Evolutionary conservation across 176 grass and related monocot species (phyloP).

Genomic region (Musa schizocarpa): DNA sequence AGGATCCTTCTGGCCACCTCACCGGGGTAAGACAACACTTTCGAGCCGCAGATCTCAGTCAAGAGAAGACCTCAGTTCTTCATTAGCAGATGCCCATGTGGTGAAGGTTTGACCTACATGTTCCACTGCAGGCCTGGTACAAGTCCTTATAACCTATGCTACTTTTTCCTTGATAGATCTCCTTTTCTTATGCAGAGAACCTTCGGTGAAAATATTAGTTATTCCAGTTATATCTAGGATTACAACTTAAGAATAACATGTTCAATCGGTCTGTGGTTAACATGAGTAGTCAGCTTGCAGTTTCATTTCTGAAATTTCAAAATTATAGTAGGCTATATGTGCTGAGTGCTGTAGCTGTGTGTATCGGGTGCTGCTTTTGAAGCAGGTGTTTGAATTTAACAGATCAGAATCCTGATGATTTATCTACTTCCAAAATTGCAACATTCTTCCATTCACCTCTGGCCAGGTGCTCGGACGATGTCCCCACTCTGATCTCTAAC

Average conservation of each 20-base stretch:
- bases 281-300: too few species aligned
- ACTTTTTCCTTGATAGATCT: background rate
- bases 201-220: conserved; percentile 1
- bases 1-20: conserved; percentile 39
- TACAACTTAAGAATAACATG: conserved; percentile 1
- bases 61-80: conserved; percentile 84
- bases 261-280: background rate
- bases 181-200: background rate
- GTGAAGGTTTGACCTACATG: conserved; percentile 48
- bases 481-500: background rate
- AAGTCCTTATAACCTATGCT: background rate
- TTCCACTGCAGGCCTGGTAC: background rate
- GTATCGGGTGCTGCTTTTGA: background rate
- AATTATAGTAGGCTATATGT: too few species aligned
- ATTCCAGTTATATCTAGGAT: background rate
- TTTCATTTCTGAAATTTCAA: too few species aligned
- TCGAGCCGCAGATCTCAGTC: conserved; percentile 86
- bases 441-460: background rate
- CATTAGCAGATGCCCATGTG: conserved; percentile 62
- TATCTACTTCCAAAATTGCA: background rate
- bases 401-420: background rate
- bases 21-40: conserved; percentile 74
- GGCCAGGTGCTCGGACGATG: background rate
- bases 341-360: background rate
- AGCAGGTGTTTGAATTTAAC: background rate